phyloP scores from a whole-genome alignment of 305 asterid species.

The Plantago rigida region DNA sequence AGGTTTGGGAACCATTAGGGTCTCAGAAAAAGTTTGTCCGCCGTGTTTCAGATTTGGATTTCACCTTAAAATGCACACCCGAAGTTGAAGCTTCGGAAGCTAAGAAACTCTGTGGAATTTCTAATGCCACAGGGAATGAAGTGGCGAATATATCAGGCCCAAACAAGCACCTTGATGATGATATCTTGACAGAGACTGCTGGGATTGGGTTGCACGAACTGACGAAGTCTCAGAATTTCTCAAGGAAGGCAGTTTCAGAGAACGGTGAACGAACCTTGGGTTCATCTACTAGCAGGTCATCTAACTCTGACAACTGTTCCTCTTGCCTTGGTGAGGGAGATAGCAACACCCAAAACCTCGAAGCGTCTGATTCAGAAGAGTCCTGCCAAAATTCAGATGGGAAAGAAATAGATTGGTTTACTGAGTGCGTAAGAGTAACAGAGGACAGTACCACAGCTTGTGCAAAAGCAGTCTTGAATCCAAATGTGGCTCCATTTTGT shows the following conservation, averaged over 20 bases:
- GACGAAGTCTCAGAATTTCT: slow-evolving; percentile 33
- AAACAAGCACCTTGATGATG: slow-evolving; percentile 32
- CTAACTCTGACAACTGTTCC: slow-evolving; percentile 44
- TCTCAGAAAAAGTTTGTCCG: slow-evolving; percentile 57
- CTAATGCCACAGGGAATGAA: slow-evolving; percentile 41
- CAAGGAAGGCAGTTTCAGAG: slow-evolving; percentile 39
- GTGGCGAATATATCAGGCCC: slow-evolving; percentile 34
- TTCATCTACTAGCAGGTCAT: slow-evolving; percentile 50
- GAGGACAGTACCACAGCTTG: slow-evolving; percentile 28
- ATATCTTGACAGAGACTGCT: slow-evolving; percentile 28
- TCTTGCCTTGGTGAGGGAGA: too few species aligned
- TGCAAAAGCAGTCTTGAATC: slow-evolving; percentile 33
- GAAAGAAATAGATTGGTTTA: slow-evolving; percentile 24
- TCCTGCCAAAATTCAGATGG: slow-evolving; percentile 58
- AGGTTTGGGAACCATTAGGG: slow-evolving; percentile 96
- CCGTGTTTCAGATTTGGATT: slow-evolving; percentile 61
- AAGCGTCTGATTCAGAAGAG: slow-evolving; percentile 79
- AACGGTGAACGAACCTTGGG: slow-evolving; percentile 39
- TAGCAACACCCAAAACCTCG: slow-evolving; percentile 38
- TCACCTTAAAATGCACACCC: slow-evolving; percentile 50
- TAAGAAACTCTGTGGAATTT: slow-evolving; percentile 42
- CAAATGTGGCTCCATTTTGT: slow-evolving; percentile 32
- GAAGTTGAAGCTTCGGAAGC: slow-evolving; percentile 43
- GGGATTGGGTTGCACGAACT: slow-evolving; percentile 27
- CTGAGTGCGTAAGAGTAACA: slow-evolving; percentile 30